Base-by-base conservation (phyloP, 441 rosid genomes). In the Syzygium syzygioides region DNA sequence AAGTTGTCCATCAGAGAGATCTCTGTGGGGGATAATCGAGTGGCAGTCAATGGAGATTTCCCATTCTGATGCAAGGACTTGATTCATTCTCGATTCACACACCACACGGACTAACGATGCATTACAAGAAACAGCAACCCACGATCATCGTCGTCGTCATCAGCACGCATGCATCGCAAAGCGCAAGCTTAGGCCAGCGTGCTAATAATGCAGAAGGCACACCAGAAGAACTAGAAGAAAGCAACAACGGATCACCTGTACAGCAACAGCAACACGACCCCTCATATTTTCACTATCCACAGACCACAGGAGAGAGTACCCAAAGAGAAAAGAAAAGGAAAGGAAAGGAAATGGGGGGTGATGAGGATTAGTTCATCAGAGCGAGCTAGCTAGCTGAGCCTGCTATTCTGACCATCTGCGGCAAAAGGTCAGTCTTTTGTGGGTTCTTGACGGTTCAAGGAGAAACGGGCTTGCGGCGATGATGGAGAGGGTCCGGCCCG, bases 401-500 rank as follows among this genome's bases (percentile, higher is more conserved):
- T 52, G 53, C 83, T 23, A 41, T 20, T 71, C 80, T 71, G 41
- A 71, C 28, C 80, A 37, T 76, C 28, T 23, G n/a, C 52, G 9
- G 52, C 14, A 12, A 76, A 41, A 6, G 53, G 28, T 14, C 3
- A 23, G 83, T 25, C 83, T 23, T 41, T 41, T 12, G 14, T 3
- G 83, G 28, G 53, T 3, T 76, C 83, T 17, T 76, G 41, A 23
- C 13, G 52, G 83, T 76, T 76, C 25, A 76, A 41, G 83, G 83
- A 45, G 52, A 76, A 12, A 66, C 54, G 57, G 88, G 90, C 20
- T 86, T 86, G 90, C 59, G 85, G 50, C 87, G 83, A 28, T 89
- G 90, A 28, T 89, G 90, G 66, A 89, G 88, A 6, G 90, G 90
- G 87, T 89, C 87, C 25, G 90, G 87, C 45, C 90, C 90, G 0